Evolutionary conservation across 129 eudicot species (phyloP).

Genomic region (Dittrichia graveolens): DNA sequence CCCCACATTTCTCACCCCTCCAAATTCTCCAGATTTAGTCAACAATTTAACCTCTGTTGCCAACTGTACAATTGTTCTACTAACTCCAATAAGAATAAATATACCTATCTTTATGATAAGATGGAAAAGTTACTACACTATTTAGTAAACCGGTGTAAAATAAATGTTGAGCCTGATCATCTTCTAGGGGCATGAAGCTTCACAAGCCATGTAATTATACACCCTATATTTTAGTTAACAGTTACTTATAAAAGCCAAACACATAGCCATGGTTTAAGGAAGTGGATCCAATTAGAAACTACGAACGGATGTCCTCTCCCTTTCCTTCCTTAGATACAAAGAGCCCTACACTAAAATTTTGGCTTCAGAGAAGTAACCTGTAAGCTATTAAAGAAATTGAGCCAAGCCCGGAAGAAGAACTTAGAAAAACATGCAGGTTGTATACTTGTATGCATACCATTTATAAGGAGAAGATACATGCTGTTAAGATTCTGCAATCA

Average conservation of each 20-base stretch:
- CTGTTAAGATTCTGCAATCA: not conserved
- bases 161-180: not conserved
- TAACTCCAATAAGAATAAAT: slow-evolving; percentile 6
- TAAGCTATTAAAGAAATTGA: too few relatives aligned
- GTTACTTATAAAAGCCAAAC: not conserved
- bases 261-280: not conserved
- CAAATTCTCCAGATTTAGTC: not conserved
- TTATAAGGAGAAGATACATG: slow-evolving; percentile 14
- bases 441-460: not conserved
- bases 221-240: not conserved
- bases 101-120: not conserved
- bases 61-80: slow-evolving; percentile 11
- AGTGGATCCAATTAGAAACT: too few relatives aligned
- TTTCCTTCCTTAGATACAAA: too few relatives aligned
- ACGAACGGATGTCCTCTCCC: too few relatives aligned
- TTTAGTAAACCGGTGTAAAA: not conserved
- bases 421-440: not conserved
- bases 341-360: too few relatives aligned
- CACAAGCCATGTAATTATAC: not conserved
- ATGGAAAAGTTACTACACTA: slow-evolving; percentile 7
- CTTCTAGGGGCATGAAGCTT: slow-evolving; percentile 1
- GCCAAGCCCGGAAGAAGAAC: too few relatives aligned
- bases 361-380: too few relatives aligned
- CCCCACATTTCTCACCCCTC: slow-evolving; percentile 5
- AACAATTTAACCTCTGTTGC: not conserved